These are phyloP conservation scores for Suhomyces atakaporum DNA, from an alignment of 1,139 yeast species.

Conservation along the genomic window DNA sequence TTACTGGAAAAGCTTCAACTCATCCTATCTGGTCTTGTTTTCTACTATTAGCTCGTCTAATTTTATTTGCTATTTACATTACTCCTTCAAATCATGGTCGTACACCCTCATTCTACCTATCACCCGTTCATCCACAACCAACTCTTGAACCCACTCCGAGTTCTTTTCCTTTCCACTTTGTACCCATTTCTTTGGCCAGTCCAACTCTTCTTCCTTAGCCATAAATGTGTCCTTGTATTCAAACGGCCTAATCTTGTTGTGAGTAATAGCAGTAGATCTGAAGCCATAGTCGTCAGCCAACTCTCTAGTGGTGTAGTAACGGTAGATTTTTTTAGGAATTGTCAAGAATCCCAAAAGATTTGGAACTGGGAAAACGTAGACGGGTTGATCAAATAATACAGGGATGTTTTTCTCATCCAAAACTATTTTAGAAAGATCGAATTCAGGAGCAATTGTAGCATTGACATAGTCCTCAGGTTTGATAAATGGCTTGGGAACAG, in stretches of 20 bases:
- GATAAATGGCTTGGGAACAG: slow-evolving; percentile 67
- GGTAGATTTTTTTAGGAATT: slow-evolving; percentile 72
- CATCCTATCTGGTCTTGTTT: too few relatives aligned
- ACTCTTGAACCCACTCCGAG: slow-evolving; percentile 88
- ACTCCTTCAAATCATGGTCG: slow-evolving; percentile 22
- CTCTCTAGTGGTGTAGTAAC: slow-evolving; percentile 73
- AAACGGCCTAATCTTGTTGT: slow-evolving; percentile 58
- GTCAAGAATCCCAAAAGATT: slow-evolving; percentile 76
- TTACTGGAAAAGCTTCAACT: too few relatives aligned
- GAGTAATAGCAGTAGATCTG: slow-evolving; percentile 60
- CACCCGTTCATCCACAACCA: slow-evolving; percentile 70
- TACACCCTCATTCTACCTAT: slow-evolving; percentile 57
- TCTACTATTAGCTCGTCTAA: too few relatives aligned
- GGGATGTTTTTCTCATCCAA: slow-evolving; percentile 49
- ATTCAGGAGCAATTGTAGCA: slow-evolving; percentile 63
- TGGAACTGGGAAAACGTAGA: slow-evolving; percentile 71
- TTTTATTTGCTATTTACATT: slow-evolving; percentile 9
- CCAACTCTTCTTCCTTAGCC: slow-evolving; percentile 72
- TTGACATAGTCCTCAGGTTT: slow-evolving; percentile 53
- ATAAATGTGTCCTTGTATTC: slow-evolving; percentile 53
- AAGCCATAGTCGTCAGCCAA: slow-evolving; percentile 73
- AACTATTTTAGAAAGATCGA: slow-evolving; percentile 31
- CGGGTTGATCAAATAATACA: slow-evolving; percentile 70
- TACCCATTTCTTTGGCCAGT: slow-evolving; percentile 92
- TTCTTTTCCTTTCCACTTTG: slow-evolving; percentile 64